Base-by-base conservation (phyloP, 2,329 filamentous ascomycete genomes). In the Leptographium lundbergii region DNA sequence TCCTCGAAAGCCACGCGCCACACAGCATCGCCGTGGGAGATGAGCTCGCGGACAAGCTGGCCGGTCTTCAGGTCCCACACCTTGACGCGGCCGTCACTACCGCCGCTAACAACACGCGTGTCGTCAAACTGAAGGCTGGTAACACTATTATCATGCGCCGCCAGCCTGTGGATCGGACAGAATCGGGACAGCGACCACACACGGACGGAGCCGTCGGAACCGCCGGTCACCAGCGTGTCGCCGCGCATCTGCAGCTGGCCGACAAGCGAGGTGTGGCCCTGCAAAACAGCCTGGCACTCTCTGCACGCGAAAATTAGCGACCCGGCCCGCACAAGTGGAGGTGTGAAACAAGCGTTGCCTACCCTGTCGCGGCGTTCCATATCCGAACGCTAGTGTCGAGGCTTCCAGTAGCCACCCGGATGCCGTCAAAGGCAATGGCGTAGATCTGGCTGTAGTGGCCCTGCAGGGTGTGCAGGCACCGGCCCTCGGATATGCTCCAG, bases 371-470 rank as follows among this genome's bases (percentile, higher is more conserved):
- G 29, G 90, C 89, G 75, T 99, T 91, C 94, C 94, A 99, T 63
- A 99, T 95, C 63, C 94, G 81, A 29, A 99, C 92, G 66, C 92
- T 96, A 4, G 94, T 99, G 72, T 99, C 94, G 62, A 99, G 76
- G 71, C 91, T 96, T 57, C 94, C 94, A 11, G 94, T 99, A 42
- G 95, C 92, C 60, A 99, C 91, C 63, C 91, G 83, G 65, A 86
- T 86, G 47, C 94, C 94, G 69, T 99, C 94, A 72, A 97, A 99
- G 1, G 94, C 94, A 69, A 99, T 95, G 24, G 94, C 94, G 70
- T 99, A 99, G 60, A 99, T 99, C 70, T 99, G 94, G 69, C 92
- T 97, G 73, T 96, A 99, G 72, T 99, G 94, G 0, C 94, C 94
- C 52, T 87, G 86, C 47, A 99, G 78, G 0, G 91, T 96, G 65